Evolutionary conservation across 73 alveolate species (phyloP), one percentile per base, ranked within the genome.

Genomic region (Blepharisma japonicum): DNA sequence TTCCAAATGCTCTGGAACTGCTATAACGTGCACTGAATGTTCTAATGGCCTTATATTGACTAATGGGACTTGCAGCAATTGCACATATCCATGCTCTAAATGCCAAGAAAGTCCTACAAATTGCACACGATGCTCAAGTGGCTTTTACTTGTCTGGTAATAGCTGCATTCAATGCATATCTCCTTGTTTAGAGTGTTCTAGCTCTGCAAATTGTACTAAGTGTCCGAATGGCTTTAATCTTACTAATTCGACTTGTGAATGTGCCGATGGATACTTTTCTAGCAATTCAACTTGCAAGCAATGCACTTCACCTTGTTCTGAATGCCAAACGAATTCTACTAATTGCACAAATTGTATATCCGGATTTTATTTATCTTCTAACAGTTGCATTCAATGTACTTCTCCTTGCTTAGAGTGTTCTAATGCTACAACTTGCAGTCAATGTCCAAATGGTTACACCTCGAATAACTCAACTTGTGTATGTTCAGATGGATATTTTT

Each of bases 231-330:
- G 74, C 50, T 39, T 61, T 61, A 14, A 18, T 18, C 74, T 61
- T 8, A 18, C 23, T 8, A 61, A 61, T 61, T 61, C 14, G 2
- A 61, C 14, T 14, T 61, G 74, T 61, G 18, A 14, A 2, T 8
- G 50, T 2, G 38, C 39, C 23, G 74, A 61, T 61, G 23, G 50
- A 2, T 61, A 61, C 23, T n/a, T 61, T 20, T n/a, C 48, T 2
- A 20, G 50, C 14, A 39, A n/a, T 61, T 8, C 18, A 20, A 39
- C 23, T 18, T 61, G 74, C 23, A 48, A 61, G 23, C 0, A 61
- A 61, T 61, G 74, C 48, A 61, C 5, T 18, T 61, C 74, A 20
- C 74, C 74, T 61, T 61, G 74, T 5, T n/a, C 74, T n/a, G 23
- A n/a, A 2, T 61, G 74, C 5, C 23, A n/a, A 14, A 61, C 47